A percentile compares a stretch with the other conserved stretches of the same genome.
Evolutionary conservation across 192 early-diverging fungal species (phyloP).

Genomic region (Backusella mclennaniae): DNA sequence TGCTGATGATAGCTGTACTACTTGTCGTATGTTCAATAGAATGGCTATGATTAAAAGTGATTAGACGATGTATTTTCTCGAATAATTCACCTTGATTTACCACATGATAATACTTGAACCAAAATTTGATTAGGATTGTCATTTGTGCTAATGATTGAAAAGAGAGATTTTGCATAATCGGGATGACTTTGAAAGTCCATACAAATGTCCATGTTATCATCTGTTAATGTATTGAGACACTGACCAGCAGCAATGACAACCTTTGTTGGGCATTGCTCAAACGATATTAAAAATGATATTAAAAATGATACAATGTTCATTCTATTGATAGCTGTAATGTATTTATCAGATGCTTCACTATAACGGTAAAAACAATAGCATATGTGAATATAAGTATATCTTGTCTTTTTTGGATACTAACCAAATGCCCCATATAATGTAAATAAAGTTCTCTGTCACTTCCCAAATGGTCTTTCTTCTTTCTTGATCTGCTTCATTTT

Average conservation of each 20-base stretch:
- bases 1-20: conserved; percentile 26
- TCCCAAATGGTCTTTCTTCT: conserved; percentile 54
- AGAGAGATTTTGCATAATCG: conserved; percentile 52
- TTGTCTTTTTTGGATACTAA: not conserved
- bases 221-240: conserved; percentile 80
- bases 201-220: conserved; percentile 65
- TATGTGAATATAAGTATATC: not conserved
- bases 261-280: conserved; percentile 45
- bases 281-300: conserved; percentile 61
- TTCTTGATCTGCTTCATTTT: conserved; percentile 35
- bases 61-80: too few species aligned
- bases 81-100: conserved; percentile 9
- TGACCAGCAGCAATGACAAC: conserved; percentile 61
- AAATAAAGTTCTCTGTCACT: conserved; percentile 57
- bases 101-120: conserved; percentile 70
- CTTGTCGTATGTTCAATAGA: conserved; percentile 50
- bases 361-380: not conserved
- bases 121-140: conserved; percentile 54
- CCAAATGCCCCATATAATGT: conserved; percentile 53
- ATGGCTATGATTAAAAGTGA: conserved; percentile 29
- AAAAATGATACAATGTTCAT: conserved; percentile 60
- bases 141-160: conserved; percentile 40
- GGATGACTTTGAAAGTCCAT: conserved; percentile 57
- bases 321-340: conserved; percentile 66
- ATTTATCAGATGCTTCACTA: conserved; percentile 71